phyloP scores from a whole-genome alignment of 345 rosid genomes.

The Gossypium arboreum region DNA sequence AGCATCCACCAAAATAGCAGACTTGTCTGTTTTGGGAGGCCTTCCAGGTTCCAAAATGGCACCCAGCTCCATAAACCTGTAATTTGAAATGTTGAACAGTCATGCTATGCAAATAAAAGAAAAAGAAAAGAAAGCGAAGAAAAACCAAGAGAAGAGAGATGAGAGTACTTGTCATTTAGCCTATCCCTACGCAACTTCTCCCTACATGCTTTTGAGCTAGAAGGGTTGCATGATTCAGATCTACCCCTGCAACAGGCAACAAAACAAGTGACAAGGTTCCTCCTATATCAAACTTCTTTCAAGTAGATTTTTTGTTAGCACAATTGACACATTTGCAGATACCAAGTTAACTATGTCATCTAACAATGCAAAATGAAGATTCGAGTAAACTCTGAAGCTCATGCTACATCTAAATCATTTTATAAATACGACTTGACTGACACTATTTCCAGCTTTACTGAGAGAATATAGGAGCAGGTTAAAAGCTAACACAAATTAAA shows the following conservation, averaged over 20 bases:
- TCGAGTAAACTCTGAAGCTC: neutral
- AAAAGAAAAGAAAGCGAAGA: neutral
- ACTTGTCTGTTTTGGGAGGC: constrained; percentile 90
- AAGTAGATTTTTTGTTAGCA: neutral
- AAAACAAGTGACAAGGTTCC: neutral
- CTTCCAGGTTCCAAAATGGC: constrained; percentile 79
- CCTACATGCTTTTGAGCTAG: constrained; percentile 96
- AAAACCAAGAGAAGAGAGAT: constrained; percentile 8
- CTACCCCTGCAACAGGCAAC: constrained; percentile 38
- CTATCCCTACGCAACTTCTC: constrained; percentile 94
- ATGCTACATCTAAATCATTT: neutral
- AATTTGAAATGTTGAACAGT: constrained; percentile 10
- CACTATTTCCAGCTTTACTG: neutral
- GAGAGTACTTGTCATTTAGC: constrained; percentile 79
- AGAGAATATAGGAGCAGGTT: neutral
- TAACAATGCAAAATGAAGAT: neutral
- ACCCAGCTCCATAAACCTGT: constrained; percentile 87
- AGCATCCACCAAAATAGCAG: constrained; percentile 79
- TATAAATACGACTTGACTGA: neutral
- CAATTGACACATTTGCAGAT: neutral
- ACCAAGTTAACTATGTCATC: neutral
- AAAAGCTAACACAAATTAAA: neutral
- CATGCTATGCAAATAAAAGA: constrained; percentile 2
- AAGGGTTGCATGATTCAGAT: constrained; percentile 46
- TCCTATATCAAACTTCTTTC: neutral